Conservation (phyloP, 805 yeast genomes). For the Kodamaea restingae region DNA sequence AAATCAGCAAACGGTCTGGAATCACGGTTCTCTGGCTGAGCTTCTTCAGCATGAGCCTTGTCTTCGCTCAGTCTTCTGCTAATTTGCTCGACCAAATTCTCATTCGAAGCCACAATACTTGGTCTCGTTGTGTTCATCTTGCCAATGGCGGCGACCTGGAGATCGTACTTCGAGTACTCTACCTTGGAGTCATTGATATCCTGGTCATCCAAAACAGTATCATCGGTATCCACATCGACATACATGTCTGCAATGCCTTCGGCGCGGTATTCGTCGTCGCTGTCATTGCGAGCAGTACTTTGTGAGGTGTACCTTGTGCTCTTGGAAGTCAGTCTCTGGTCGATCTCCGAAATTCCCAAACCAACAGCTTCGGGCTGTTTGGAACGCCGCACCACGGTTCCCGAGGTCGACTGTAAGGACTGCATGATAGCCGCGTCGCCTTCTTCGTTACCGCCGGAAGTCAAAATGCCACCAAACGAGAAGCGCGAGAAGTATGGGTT, state of each 20-base stretch:
- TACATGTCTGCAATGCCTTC: constrained; percentile 15
- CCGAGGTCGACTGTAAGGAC: constrained; percentile 12
- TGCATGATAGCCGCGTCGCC: constrained; percentile 13
- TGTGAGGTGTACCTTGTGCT: constrained; percentile 8
- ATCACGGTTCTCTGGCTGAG: too few relatives aligned
- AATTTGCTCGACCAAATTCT: constrained; percentile 18
- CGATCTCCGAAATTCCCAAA: constrained; percentile 2
- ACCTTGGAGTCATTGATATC: constrained; percentile 1
- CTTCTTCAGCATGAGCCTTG: too few relatives aligned
- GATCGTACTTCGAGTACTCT: constrained; percentile 24
- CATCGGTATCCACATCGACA: constrained; percentile 16
- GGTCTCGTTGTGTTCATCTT: constrained; percentile 21
- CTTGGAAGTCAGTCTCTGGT: background rate
- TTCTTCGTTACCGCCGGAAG: constrained; percentile 7
- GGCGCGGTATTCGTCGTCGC: constrained; percentile 22
- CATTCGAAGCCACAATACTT: constrained; percentile 26
- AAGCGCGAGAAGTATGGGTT: constrained; percentile 42
- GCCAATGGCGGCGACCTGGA: constrained; percentile 28
- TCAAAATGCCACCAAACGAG: constrained; percentile 36
- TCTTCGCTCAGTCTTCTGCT: too few relatives aligned
- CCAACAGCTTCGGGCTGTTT: background rate
- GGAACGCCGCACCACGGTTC: constrained; percentile 17
- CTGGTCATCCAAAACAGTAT: constrained; percentile 18
- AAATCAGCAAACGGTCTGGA: too few relatives aligned
- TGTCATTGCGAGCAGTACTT: constrained; percentile 26